Percentiles rank a stretch among this genome's conserved stretches.
Evolutionary conservation across 2,329 filamentous ascomycete species (phyloP).

Genomic region (Fusarium concolor): DNA sequence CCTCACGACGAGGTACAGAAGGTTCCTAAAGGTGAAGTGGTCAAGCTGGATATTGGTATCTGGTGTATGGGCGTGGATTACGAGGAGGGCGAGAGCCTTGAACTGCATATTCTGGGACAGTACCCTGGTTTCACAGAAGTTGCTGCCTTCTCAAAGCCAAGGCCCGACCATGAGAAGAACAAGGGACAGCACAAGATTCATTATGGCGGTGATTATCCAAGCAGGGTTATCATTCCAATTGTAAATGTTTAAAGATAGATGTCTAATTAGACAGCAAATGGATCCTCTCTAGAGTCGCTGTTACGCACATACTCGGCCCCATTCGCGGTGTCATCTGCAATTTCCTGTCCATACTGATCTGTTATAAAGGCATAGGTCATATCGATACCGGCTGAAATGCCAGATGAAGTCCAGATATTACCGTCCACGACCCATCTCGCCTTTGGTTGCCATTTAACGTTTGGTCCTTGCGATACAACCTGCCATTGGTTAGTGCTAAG

Average conservation of each 20-base stretch:
- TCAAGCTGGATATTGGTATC: slow-evolving; percentile 24
- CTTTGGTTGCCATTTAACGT: slow-evolving; percentile 64
- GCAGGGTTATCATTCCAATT: slow-evolving; percentile 37
- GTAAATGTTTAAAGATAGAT: background rate
- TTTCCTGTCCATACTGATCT: slow-evolving; percentile 61
- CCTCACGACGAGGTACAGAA: slow-evolving; percentile 19
- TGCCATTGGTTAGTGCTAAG: slow-evolving; percentile 10
- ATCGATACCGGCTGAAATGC: slow-evolving; percentile 61
- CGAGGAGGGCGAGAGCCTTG: background rate
- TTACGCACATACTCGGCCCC: slow-evolving; percentile 70
- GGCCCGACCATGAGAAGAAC: slow-evolving; percentile 15
- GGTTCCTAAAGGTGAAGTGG: slow-evolving; percentile 16
- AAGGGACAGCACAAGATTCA: slow-evolving; percentile 31
- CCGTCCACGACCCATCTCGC: slow-evolving; percentile 72
- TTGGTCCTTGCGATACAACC: slow-evolving; percentile 55
- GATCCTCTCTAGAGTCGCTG: slow-evolving; percentile 62
- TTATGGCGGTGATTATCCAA: slow-evolving; percentile 32
- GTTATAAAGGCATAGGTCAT: slow-evolving; percentile 52
- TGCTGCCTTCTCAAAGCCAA: slow-evolving; percentile 21
- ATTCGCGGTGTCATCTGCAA: slow-evolving; percentile 61
- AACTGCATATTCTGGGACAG: slow-evolving; percentile 17
- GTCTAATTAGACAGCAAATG: slow-evolving; percentile 57
- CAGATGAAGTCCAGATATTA: slow-evolving; percentile 71
- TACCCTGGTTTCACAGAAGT: slow-evolving; percentile 15
- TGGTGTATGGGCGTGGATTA: slow-evolving; percentile 27